Percentiles rank a stretch among this genome's conserved stretches.
phyloP scores from a whole-genome alignment of 805 yeast species.

The Ogataea ganodermae region DNA sequence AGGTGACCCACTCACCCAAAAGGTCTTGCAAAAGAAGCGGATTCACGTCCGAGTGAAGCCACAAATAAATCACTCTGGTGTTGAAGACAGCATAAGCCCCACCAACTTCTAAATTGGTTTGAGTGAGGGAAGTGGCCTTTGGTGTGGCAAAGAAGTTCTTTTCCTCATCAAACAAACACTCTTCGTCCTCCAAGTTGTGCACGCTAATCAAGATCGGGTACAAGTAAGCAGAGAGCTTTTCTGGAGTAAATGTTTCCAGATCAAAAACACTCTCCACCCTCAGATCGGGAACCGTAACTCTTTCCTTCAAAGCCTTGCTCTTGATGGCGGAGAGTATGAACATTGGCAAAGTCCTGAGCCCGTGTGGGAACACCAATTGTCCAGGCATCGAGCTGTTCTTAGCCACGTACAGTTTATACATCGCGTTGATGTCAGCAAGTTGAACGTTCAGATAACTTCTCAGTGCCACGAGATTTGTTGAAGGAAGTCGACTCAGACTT shows the following conservation, averaged over 20 bases:
- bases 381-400: slow-evolving; percentile 48
- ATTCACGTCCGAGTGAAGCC: slow-evolving; percentile 71
- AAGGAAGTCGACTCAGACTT: slow-evolving; percentile 40
- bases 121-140: slow-evolving; percentile 45
- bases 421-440: slow-evolving; percentile 56
- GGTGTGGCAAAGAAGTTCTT: slow-evolving; percentile 52
- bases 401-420: slow-evolving; percentile 53
- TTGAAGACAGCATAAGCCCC: slow-evolving; percentile 81
- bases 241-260: slow-evolving; percentile 56
- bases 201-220: slow-evolving; percentile 82
- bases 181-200: slow-evolving; percentile 62
- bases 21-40: slow-evolving; percentile 70
- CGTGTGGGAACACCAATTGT: slow-evolving; percentile 79
- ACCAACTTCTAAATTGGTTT: slow-evolving; percentile 50
- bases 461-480: slow-evolving; percentile 38
- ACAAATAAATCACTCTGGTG: slow-evolving; percentile 59
- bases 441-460: slow-evolving; percentile 40
- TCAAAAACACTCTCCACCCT: slow-evolving; percentile 57
- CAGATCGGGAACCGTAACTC: slow-evolving; percentile 58
- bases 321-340: slow-evolving; percentile 71
- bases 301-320: slow-evolving; percentile 57
- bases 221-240: slow-evolving; percentile 59
- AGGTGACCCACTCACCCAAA: slow-evolving; percentile 57
- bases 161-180: slow-evolving; percentile 50
- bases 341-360: slow-evolving; percentile 70